A percentile compares a stretch with the other conserved stretches of the same genome.
Conservation (phyloP, 163 green algal species). For the Trebouxia gelatinosa region DNA sequence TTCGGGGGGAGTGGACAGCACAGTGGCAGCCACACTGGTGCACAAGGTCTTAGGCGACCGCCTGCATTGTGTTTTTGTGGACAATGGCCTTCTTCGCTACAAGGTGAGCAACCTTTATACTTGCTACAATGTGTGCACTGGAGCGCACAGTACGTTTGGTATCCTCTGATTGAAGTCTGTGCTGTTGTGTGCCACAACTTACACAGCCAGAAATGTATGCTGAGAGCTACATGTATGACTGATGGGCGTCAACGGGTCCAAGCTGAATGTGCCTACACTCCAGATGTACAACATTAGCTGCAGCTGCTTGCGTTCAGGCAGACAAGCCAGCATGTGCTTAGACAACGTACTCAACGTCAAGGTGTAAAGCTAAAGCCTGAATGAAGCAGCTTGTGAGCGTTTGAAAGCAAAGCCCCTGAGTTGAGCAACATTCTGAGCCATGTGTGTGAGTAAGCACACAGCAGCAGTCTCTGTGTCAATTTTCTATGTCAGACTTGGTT, state of each 20-base stretch:
- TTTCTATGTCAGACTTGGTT: neutral
- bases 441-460: neutral
- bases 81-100: conserved; percentile 95
- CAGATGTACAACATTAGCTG: too few relatives aligned
- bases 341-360: neutral
- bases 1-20: conserved; percentile 96
- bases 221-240: neutral
- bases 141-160: neutral
- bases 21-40: conserved; percentile 96
- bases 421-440: neutral
- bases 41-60: conserved; percentile 93
- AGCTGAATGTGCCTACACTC: too few relatives aligned
- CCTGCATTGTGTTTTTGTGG: conserved; percentile 99
- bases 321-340: neutral
- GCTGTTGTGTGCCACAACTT: neutral
- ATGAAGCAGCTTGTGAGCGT: neutral
- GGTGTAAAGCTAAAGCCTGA: neutral
- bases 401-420: neutral
- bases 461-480: neutral
- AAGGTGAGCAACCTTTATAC: conserved; percentile 42
- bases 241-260: neutral
- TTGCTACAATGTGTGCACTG: neutral
- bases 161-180: neutral
- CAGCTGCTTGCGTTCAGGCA: too few relatives aligned
- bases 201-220: neutral